Percentiles rank a stretch among this genome's conserved stretches.
These are phyloP conservation scores for Pseudocercospora fijiensis DNA, from an alignment of 2,329 filamentous ascomycete species.

Conservation along the genomic window DNA sequence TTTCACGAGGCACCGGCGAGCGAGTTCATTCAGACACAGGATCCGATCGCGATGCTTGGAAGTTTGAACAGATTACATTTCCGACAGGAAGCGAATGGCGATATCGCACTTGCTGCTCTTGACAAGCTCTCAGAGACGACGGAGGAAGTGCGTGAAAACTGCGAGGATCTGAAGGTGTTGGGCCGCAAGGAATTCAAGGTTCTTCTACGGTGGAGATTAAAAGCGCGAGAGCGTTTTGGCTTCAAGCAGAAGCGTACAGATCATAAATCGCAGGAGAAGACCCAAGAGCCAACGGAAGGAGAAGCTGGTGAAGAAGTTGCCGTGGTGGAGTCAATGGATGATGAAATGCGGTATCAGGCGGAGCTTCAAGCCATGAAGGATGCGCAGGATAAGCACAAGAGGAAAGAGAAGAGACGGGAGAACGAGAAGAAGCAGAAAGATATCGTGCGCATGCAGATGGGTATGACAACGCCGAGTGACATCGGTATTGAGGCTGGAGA, in stretches of 20 bases:
- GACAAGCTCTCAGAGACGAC: conserved; percentile 85
- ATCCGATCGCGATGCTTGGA: conserved; percentile 90
- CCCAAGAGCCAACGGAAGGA: conserved; percentile 40
- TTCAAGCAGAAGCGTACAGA: conserved; percentile 69
- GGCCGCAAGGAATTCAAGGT: conserved; percentile 93
- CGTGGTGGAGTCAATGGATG: conserved; percentile 86
- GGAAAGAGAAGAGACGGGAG: conserved; percentile 78
- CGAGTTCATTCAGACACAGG: conserved; percentile 89
- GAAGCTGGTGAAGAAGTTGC: conserved; percentile 63
- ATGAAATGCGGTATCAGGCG: conserved; percentile 86
- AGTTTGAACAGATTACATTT: conserved; percentile 82
- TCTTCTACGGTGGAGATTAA: conserved; percentile 83
- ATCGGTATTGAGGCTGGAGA: conserved; percentile 72
- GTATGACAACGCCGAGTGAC: conserved; percentile 94
- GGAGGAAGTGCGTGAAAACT: conserved; percentile 74
- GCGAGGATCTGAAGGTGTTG: conserved; percentile 80
- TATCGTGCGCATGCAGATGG: conserved; percentile 92
- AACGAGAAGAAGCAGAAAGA: conserved; percentile 95
- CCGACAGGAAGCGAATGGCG: conserved; percentile 68
- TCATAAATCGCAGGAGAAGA: conserved; percentile 36
- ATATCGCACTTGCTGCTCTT: conserved; percentile 82
- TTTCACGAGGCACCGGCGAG: conserved; percentile 86
- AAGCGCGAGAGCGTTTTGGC: conserved; percentile 86
- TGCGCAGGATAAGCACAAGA: conserved; percentile 71
- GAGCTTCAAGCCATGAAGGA: conserved; percentile 82